Conservation (phyloP, 2,329 filamentous ascomycete genomes). For the Alternaria metachromatica region DNA sequence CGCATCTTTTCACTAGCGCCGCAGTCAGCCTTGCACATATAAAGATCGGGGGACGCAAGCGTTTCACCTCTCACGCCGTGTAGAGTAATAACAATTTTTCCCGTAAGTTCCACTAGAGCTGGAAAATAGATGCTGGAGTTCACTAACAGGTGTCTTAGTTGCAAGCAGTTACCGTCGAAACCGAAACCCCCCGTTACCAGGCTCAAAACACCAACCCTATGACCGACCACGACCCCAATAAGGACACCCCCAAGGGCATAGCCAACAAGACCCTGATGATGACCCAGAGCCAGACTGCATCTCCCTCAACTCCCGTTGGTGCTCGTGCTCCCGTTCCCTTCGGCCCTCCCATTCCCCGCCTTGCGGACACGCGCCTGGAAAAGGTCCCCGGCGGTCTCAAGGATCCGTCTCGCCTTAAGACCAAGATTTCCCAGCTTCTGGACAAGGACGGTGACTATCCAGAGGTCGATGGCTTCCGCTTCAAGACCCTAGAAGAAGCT, state of each 20-base stretch:
- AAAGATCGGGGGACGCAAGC: neutral
- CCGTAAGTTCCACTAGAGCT: neutral
- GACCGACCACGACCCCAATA: neutral
- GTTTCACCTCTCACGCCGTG: neutral
- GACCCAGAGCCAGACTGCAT: neutral
- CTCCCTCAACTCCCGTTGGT: neutral
- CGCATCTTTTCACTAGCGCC: neutral
- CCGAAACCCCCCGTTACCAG: no score
- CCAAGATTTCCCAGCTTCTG: conserved; percentile 2
- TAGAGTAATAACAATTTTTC: neutral
- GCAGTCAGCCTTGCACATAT: neutral
- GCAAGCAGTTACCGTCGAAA: neutral
- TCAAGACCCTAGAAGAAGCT: conserved; percentile 9
- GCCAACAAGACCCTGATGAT: neutral
- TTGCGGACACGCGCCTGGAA: neutral
- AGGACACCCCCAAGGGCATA: neutral
- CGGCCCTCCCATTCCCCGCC: neutral
- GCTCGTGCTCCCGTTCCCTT: neutral
- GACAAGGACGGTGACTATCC: neutral
- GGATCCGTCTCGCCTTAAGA: conserved; percentile 1
- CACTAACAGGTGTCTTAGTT: neutral
- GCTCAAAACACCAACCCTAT: no score
- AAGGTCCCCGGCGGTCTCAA: neutral
- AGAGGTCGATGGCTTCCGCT: conserved; percentile 6
- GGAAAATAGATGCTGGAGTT: neutral